Base-by-base conservation (phyloP, 176 grass and related monocot genomes). In the Aegilops tauschii region DNA sequence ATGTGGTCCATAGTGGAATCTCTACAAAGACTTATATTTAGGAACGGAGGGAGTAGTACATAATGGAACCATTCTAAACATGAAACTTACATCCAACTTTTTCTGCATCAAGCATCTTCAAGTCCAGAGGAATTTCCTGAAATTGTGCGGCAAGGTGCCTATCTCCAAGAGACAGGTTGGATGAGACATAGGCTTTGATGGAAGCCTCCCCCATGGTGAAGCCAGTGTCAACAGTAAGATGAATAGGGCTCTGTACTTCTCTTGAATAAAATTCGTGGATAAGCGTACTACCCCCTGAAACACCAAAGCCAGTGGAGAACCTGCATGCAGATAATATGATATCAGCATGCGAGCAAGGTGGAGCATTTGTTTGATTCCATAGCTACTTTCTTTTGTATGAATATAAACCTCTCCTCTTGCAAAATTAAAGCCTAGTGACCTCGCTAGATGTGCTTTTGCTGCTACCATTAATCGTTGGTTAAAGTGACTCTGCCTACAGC, bases 211-310 rank as follows among this genome's bases (percentile, higher is more conserved):
- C 90, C 76, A 84, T 98, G 65, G 77, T 93, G 90, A 98, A 98
- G 30, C 90, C 87, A 67, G 94, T 98, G 77, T 98, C 94, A 9
- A 98, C 94, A 40, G 90, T 98, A 25, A 98, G 88, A 87, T 96
- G 97, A 74, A 98, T 86, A 28, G 94, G 92, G 13, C 89, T 91
- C 80, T 89, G 87, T 12, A 96, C 87, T 89, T 98, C 92, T 84
- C 88, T 94, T 71, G 92, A 88, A 79, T 96, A 99, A 81, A 96
- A 99, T 1, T 96, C 97, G 32, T 99, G 97, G 87, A 99, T 99
- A 42, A 99, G 89, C 6, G 97, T 83, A 79, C 97, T 96, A 21
- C 94, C 94, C 6, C 87, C 94, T 9, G 97, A 93, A 85, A 99
- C 90, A 76, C 94, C 97, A 83, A 96, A 91, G 69, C 94, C 97